Evolutionary conservation across 306 rosid genomes (phyloP).

Genomic region (Nissolia schottii): DNA sequence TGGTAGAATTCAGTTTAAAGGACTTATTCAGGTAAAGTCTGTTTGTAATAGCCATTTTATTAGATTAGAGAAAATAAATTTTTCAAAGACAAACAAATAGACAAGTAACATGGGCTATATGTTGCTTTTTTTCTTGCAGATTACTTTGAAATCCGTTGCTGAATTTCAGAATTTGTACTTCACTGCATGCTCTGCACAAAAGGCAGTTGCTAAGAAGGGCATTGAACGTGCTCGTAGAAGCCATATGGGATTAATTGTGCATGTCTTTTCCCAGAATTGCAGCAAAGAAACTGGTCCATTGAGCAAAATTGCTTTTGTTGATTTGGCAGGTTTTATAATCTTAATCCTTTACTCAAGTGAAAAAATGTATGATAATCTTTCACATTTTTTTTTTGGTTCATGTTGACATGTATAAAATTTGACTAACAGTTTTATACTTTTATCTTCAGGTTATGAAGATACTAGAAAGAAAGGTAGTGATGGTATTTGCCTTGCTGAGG

Average conservation of each 20-base stretch:
- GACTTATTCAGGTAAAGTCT: conserved; percentile 61
- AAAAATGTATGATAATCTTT: background rate
- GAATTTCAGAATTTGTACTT: conserved; percentile 56
- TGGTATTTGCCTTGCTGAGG: conserved; percentile 41
- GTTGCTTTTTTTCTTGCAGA: conserved; percentile 36
- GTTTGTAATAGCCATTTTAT: background rate
- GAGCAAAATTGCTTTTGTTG: conserved; percentile 80
- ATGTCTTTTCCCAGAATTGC: conserved; percentile 40
- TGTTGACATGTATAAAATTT: background rate
- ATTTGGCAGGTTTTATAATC: conserved; percentile 67
- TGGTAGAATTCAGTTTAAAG: conserved; percentile 75
- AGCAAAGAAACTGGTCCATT: conserved; percentile 18
- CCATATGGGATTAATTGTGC: conserved; percentile 71
- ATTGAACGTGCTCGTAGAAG: conserved; percentile 43
- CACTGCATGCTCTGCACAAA: conserved; percentile 41
- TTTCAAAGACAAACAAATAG: background rate
- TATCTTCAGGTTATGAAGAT: conserved; percentile 70
- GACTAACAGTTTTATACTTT: background rate
- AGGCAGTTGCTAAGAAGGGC: conserved; percentile 43
- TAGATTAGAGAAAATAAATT: background rate
- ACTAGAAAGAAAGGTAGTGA: conserved; percentile 56
- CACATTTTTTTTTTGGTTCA: background rate
- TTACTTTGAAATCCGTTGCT: conserved; percentile 50
- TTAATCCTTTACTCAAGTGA: background rate
- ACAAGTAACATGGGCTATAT: background rate